phyloP scores from a whole-genome alignment of 1,284 basidiomycete species.

The Vanrija pseudolonga region DNA sequence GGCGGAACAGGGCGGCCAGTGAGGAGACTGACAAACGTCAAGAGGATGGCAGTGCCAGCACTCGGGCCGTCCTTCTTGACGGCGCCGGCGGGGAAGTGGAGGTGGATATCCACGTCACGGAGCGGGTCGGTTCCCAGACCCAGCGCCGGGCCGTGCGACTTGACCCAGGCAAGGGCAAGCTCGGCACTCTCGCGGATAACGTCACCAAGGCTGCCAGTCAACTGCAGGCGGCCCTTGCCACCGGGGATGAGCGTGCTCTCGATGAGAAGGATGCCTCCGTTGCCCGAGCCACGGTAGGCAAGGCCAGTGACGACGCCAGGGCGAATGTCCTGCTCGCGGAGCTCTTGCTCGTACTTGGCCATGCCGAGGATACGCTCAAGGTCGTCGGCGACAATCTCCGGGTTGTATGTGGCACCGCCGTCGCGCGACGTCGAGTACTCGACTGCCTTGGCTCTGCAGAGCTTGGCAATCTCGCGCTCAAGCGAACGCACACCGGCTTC shows the following conservation, averaged over 20 bases:
- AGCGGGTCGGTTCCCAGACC: conserved; percentile 50
- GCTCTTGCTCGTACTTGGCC: conserved; percentile 74
- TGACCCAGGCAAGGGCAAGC: conserved; percentile 89
- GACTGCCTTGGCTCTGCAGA: conserved; percentile 82
- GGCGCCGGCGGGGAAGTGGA: conserved; percentile 91
- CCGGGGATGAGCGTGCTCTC: conserved; percentile 38
- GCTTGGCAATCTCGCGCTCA: conserved; percentile 78
- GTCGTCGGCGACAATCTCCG: conserved; percentile 64
- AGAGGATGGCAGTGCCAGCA: conserved; percentile 84
- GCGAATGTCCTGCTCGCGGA: conserved; percentile 23
- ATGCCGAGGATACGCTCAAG: conserved; percentile 82
- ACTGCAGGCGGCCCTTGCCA: conserved; percentile 33
- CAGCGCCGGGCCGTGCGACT: conserved; percentile 74
- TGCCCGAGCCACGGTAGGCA: conserved; percentile 61
- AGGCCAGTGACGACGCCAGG: conserved; percentile 45
- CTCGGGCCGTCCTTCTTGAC: conserved; percentile 96
- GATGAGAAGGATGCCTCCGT: conserved; percentile 71
- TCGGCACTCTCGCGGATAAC: conserved; percentile 95
- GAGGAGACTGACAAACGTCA: conserved; percentile 83
- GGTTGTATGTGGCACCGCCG: conserved; percentile 55
- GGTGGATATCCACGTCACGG: conserved; percentile 64
- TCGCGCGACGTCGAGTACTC: conserved; percentile 61
- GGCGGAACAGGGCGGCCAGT: conserved; percentile 71
- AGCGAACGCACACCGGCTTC: conserved; percentile 92
- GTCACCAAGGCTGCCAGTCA: conserved; percentile 92